Evolutionary conservation across 129 eudicot genomes (phyloP), one percentile per base, ranked within the genome.

Genomic region (Calendula officinalis): DNA sequence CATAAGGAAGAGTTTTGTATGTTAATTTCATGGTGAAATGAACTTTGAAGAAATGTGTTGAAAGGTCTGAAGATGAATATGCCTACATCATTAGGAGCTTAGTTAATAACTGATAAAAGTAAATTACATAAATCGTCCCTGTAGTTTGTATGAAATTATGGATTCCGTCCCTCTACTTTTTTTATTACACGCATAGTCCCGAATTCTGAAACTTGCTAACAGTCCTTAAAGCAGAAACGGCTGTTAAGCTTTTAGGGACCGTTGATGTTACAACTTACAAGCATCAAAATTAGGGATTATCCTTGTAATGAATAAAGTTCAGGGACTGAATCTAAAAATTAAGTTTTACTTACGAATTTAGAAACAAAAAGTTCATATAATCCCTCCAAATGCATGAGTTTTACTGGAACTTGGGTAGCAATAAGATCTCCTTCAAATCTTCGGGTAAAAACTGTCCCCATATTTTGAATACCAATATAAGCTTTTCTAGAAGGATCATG

Each of bases 341-440:
- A 22, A 22, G 30, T 22, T 22, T 22, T 22, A 79, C 96, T 79
- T 74, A 92, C 98, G 70, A 92, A 92, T 55, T 92, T 92, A 13
- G 98, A 92, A 41, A 88, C 81, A 75, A 92, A 92, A 48, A 92
- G 78, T 81, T 92, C 98, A 43, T 92, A 87, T 49, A 92, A 71
- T 51, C 98, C 98, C 70, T 92, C 98, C 82, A 92, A 70, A 85
- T 92, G 98, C 98, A 92, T 88, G 66, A 92, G 96, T 78, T 92
- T 92, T 74, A 85, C 75, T 5, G 96, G 98, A 66, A 92, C 98
- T 81, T 92, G 98, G 80, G 83, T 88, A 55, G 91, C 88, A 68
- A 92, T 84, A 48, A 84, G 84, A 73, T 92, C 98, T 72, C 86
- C 89, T 70, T 92, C 96, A 81, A 92, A 92, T 77, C 98, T 83